Evolutionary conservation across 176 grass and related monocot species (phyloP).

Genomic region (Musa acuminata): DNA sequence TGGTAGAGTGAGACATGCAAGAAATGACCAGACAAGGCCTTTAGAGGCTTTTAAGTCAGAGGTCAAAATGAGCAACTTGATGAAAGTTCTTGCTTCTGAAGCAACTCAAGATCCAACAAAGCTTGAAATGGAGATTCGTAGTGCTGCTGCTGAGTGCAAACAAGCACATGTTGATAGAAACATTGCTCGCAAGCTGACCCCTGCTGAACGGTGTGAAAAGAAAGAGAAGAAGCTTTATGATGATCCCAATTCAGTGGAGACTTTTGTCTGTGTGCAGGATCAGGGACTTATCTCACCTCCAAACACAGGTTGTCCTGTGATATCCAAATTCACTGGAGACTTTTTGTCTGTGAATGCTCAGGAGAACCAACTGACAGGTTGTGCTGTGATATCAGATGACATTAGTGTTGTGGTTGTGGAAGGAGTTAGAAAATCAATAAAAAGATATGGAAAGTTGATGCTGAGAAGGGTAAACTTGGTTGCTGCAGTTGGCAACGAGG

Average conservation of each 20-base stretch:
- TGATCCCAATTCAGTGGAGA: constrained; percentile 57
- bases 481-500: constrained; percentile 39
- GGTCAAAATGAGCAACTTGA: constrained; percentile 99
- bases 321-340: no score
- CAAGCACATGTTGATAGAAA: constrained; percentile 90
- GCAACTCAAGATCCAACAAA: constrained; percentile 89
- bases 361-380: constrained; percentile 73
- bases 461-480: constrained; percentile 80
- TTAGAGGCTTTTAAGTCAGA: constrained; percentile 87
- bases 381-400: constrained; percentile 57
- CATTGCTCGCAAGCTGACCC: constrained; percentile 81
- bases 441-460: constrained; percentile 90
- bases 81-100: constrained; percentile 89
- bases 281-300: constrained; percentile 66
- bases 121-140: constrained; percentile 80
- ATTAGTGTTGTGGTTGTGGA: constrained; percentile 86
- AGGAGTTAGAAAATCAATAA: constrained; percentile 86
- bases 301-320: constrained; percentile 48
- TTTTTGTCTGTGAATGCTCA: constrained; percentile 52
- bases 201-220: constrained; percentile 73
- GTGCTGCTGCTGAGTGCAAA: constrained; percentile 85
- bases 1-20: constrained; percentile 91
- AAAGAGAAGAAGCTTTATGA: constrained; percentile 88
- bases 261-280: constrained; percentile 79
- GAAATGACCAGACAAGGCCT: constrained; percentile 99